Base-by-base conservation (phyloP, 192 early-diverging fungal species). In the Ramicandelaber brevisporus region DNA sequence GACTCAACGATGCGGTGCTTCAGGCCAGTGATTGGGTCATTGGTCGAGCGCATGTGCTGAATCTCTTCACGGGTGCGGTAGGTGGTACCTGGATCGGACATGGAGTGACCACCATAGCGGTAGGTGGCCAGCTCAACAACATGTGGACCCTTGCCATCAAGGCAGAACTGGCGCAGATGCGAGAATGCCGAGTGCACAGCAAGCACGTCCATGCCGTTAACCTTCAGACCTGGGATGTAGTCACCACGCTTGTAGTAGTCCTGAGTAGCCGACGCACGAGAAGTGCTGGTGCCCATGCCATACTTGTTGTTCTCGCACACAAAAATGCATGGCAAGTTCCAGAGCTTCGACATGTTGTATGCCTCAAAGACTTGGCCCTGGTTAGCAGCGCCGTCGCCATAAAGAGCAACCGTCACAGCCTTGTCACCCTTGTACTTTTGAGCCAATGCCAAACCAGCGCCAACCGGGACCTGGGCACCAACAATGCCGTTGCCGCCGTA, bases 291-390 rank as follows among this genome's bases (percentile, higher is more conserved):
- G 34, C 90, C 90, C 90, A 97, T 97, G 31, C 85, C 87, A 50
- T 90, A 97, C 53, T 67, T 75, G 76, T 97, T 97, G 76, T 97
- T 97, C 58, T 97, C 90, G 60, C 90, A 97, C 11, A 80, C 84
- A 55, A 88, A 97, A 30, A 81, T 68, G 31, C 65, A 58, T 8
- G 90, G 87, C 30, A 92, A 63, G 30, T 77, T 66, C 90, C 87
- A 97, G 20, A 97, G 65, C 70, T 87, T 86, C 48, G 90, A 78
- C 83, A 97, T 97, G 64, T 97, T 92, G 68, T 78, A 97, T 19
- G 90, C 70, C 61, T 97, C 90, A 44, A 97, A 92, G 27, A 89
- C 85, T 57, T 97, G 90, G 36, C 90, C 87, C 61, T 97, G 85
- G 65, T 92, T 90, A 9, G 87, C 72, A 6, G 90, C 90, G 40